These are phyloP conservation scores for Chytriomyces sp. DNA, from an alignment of 192 early-diverging fungal genomes.

Conservation along the genomic window DNA sequence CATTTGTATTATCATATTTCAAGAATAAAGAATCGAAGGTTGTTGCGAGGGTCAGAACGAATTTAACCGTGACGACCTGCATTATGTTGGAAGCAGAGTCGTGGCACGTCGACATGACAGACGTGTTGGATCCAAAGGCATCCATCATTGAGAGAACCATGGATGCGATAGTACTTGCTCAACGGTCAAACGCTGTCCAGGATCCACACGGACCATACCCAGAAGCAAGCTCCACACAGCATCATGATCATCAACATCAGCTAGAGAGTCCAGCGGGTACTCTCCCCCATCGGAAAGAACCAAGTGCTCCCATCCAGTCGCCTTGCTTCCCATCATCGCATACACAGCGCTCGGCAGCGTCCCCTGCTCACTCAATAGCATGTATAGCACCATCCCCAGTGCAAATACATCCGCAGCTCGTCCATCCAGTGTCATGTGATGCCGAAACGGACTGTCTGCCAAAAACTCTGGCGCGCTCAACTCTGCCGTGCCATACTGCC, in stretches of 20 bases:
- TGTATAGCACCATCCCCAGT: constrained; percentile 30
- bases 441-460: not conserved
- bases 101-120: not conserved
- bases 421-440: not conserved
- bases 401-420: constrained; percentile 34
- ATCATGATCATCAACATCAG: constrained; percentile 2
- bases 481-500: constrained; percentile 20
- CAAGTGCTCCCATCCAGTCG: not conserved
- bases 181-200: constrained; percentile 1
- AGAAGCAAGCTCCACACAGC: not conserved
- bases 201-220: constrained; percentile 24
- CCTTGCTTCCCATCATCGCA: not conserved
- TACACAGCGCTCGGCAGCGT: constrained; percentile 1
- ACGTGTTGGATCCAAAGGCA: not conserved
- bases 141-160: not conserved
- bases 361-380: constrained; percentile 16
- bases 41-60: not conserved
- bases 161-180: constrained; percentile 15
- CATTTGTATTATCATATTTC: too few species aligned
- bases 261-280: not conserved
- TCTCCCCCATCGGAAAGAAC: not conserved
- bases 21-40: not conserved
- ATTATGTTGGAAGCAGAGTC: not conserved
- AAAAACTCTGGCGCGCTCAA: constrained; percentile 20
- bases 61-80: not conserved